Percentiles rank a stretch among this genome's conserved stretches.
These are phyloP conservation scores for Hanseniaspora occidentalis DNA, from an alignment of 805 yeast species.

Conservation along the genomic window DNA sequence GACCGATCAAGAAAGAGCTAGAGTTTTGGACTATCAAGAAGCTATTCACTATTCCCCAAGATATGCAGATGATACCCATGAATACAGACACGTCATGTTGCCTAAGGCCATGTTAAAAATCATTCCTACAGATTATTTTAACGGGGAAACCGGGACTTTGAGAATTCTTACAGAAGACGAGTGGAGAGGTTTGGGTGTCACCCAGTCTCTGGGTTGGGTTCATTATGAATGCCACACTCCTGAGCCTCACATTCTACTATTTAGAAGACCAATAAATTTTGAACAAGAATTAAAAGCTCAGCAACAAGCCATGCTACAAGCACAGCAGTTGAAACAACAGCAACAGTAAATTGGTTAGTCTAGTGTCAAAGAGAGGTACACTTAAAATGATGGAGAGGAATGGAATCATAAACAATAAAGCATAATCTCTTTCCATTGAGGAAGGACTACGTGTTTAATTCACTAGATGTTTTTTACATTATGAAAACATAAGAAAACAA, in stretches of 20 bases:
- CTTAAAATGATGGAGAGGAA: no score
- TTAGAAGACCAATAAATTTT: slow-evolving; percentile 56
- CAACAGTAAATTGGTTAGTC: no score
- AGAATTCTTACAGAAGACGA: slow-evolving; percentile 88
- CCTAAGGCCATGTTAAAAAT: slow-evolving; percentile 93
- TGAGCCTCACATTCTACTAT: slow-evolving; percentile 90
- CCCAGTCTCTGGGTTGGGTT: slow-evolving; percentile 95
- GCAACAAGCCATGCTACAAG: slow-evolving; percentile 16
- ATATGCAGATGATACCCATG: slow-evolving; percentile 83
- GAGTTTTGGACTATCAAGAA: slow-evolving; percentile 84
- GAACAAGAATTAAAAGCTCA: slow-evolving; percentile 29
- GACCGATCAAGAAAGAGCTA: slow-evolving; percentile 71
- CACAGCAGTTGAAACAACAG: slow-evolving; percentile 12
- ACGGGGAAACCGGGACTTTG: slow-evolving; percentile 85
- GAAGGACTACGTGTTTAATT: no score
- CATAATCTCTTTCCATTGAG: no score
- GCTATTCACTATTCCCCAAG: slow-evolving; percentile 86
- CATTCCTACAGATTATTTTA: slow-evolving; percentile 89
- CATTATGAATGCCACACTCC: slow-evolving; percentile 98
- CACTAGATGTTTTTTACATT: no score
- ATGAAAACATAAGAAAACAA: no score
- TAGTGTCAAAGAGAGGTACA: no score
- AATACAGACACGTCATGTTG: slow-evolving; percentile 91
- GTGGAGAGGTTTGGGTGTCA: slow-evolving; percentile 97
- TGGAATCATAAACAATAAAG: no score